Conservation (phyloP, 2,329 filamentous ascomycete species). For the Ophiostoma himal-ulmi region DNA sequence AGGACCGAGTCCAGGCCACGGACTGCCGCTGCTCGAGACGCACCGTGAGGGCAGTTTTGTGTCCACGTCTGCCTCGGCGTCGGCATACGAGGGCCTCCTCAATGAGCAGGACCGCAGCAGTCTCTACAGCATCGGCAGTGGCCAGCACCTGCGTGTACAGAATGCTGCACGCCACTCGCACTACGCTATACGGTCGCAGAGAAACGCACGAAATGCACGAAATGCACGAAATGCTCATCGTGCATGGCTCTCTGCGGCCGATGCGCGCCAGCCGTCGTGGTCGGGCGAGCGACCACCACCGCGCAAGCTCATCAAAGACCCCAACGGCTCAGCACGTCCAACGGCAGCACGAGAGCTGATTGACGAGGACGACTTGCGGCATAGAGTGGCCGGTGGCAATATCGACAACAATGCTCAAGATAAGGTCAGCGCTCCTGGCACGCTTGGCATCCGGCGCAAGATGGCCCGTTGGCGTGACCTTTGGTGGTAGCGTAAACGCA, state of each 20-base stretch:
- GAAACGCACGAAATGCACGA: constrained; percentile 7
- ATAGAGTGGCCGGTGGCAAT: not conserved
- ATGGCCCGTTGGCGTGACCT: constrained; percentile 24
- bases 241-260: constrained; percentile 26
- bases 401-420: not conserved
- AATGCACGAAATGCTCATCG: constrained; percentile 16
- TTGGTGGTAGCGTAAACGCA: constrained; percentile 1
- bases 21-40: not conserved
- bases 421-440: not conserved
- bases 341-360: constrained; percentile 23
- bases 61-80: constrained; percentile 20
- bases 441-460: constrained; percentile 22
- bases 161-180: not conserved
- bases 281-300: constrained; percentile 21
- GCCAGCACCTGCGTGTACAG: not conserved
- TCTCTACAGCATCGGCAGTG: constrained; percentile 14
- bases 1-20: not conserved
- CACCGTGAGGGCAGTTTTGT: constrained; percentile 17
- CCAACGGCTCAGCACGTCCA: constrained; percentile 26
- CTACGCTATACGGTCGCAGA: not conserved
- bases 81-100: constrained; percentile 23
- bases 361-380: constrained; percentile 15
- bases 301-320: constrained; percentile 29
- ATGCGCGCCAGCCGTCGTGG: constrained; percentile 31
- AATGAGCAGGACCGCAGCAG: constrained; percentile 18